Base-by-base conservation (phyloP, 441 rosid species). In the Capsella rubella region DNA sequence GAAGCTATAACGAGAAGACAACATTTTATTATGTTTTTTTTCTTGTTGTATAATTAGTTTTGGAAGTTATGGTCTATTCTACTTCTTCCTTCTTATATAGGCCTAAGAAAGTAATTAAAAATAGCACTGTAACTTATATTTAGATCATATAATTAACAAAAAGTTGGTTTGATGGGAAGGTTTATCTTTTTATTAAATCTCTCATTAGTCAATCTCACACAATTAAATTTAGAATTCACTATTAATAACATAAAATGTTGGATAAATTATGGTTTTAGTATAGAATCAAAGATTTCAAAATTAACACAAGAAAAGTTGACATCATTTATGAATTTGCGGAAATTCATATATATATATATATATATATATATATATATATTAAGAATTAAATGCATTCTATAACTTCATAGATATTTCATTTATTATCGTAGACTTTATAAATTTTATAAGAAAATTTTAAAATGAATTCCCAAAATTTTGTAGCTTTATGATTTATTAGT, bases 31-130 rank as follows among this genome's bases (percentile, higher is more conserved):
- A 12, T 40, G 3, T 6, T 43, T 60, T 1, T 21, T 21, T 21
- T 21, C 25, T 21, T 29, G 39, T 35, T 35, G 11, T 32, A 47
- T 69, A 49, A 42, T 27, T 14, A 18, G 49, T n/a, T 58, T 56
- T 18, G 56, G 58, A 75, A 34, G 56, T 67, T 60, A 43, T 67
- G 55, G 49, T 32, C 62, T 18, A 3, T 60, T 50, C 16, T 73
- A 37, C 40, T 37, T 37, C 12, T 1, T 8, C 42, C 51, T 61
- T 64, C 69, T 52, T 75, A 61, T 75, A 8, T 75, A 75, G 37
- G 62, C 73, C 65, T 55, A 11, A 3, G 1, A 34, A 12, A 45
- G 10, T 14, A 15, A 39, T 28, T 53, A 6, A 31, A 25, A 51
- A 6, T 35, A 15, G 12, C 10, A 29, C 11, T 40, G 35, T 27